Base-by-base conservation (phyloP, 108 stramenopile genomes). In the Cyclotella distinguenda region DNA sequence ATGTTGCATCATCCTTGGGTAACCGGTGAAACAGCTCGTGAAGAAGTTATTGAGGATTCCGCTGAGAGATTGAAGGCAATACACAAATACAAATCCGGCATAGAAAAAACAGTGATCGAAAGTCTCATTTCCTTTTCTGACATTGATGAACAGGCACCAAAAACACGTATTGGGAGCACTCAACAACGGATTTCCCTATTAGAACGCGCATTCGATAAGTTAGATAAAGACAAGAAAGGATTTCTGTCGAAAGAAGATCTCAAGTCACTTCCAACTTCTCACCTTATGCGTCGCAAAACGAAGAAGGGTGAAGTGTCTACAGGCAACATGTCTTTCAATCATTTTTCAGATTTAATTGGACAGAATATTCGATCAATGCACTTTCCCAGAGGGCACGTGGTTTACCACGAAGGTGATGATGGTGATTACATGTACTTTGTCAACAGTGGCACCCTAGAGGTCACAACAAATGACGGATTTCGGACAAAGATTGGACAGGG, bases 361-460 rank as follows among this genome's bases (percentile, higher is more conserved):
- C 61, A 78, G 38, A 70, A 72, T 46, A 68, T 78, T 30, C 54
- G 49, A 43, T 68, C 60, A 45, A 43, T 73, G 35, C 84, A 91
- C 55, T 89, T 82, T 62, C 87, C 87, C 8, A 78, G 82, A 30
- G 90, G 87, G n/a, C 86, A 91, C 49, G 81, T 82, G 25, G 78
- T 91, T 25, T 91, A 86, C 64, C 80, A 80, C 23, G 90, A 86
- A 40, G 87, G 84, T 22, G 90, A 91, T 44, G 80, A 78, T 27
- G 92, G 92, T 4, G 83, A 86, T 49, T 71, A 86, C 67, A 90
- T 94, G 89, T 90, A 89, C 66, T 94, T 94, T 72, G 66, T 94
- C 43, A 87, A 82, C 52, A 84, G 86, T 9, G 92, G 92, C 1
- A 94, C 85, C 33, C 81, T 90, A 51, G 89, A 90, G 55, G 80